Conservation (phyloP, 495 filamentous ascomycete genomes). For the Podospora sp. region DNA sequence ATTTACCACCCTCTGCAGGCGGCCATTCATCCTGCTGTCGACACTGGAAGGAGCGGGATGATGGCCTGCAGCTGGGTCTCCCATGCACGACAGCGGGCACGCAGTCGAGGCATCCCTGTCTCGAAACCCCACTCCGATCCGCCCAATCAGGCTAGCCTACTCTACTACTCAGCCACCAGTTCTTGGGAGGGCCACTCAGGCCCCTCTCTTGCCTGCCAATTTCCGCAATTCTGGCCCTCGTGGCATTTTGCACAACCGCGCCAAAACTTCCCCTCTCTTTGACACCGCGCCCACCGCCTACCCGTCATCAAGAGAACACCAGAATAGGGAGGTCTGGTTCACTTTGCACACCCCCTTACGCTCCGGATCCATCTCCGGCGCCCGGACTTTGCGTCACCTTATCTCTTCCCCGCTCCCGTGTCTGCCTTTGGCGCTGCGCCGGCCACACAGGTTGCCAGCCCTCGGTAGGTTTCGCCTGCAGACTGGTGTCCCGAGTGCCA, state of each 20-base stretch:
- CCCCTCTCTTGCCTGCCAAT: conserved; percentile 3
- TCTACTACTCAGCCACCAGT: conserved; percentile 1
- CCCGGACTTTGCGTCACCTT: conserved; percentile 12
- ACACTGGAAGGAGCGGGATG: not conserved
- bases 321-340: conserved; percentile 2
- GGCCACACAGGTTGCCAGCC: conserved; percentile 6
- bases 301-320: conserved; percentile 7
- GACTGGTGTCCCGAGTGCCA: conserved; percentile 23
- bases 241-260: conserved; percentile 14
- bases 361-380: not conserved
- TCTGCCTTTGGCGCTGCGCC: conserved; percentile 13
- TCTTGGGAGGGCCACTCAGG: not conserved
- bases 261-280: conserved; percentile 13
- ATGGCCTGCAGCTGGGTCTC: too few species aligned
- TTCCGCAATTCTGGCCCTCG: conserved; percentile 10
- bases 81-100: not conserved
- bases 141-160: conserved; percentile 1
- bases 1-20: not conserved
- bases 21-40: not conserved
- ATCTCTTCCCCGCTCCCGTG: not conserved
- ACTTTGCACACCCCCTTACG: conserved; percentile 10
- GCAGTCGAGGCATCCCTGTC: too few species aligned
- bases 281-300: conserved; percentile 7
- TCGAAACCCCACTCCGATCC: not conserved
- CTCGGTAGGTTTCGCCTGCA: conserved; percentile 20